Evolutionary conservation across 108 stramenopile genomes (phyloP), one percentile per base, ranked within the genome.

Genomic region (Stephanodiscus triporus): DNA sequence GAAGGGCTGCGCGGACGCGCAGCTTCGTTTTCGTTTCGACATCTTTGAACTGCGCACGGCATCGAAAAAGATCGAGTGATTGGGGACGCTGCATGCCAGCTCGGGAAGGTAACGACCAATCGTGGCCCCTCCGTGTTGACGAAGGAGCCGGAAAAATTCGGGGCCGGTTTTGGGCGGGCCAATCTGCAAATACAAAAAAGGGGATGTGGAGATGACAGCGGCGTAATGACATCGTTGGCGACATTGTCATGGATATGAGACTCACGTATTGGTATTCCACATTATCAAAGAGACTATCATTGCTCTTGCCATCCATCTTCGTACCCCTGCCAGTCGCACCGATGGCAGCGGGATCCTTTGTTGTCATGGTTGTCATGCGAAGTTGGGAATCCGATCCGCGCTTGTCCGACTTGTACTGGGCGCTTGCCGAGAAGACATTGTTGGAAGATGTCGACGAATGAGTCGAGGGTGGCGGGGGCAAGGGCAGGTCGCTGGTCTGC

Each of bases 91-190:
- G 48, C 81, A 82, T 3, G 81, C 76, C 51, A 82, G 9, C 66
- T 82, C 81, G 34, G 81, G 81, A 11, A 82, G 63, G 61, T 72
- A 77, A 19, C 81, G 63, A 13, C 81, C 81, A 26, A 78, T 73
- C 16, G 72, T 77, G 23, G 77, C 81, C 8, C 62, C 76, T 8
- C 76, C 80, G 42, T 77, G 76, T 40, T 66, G 45, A 13, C 81
- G 81, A 8, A 77, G 64, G 37, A 77, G 55, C 53, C 73, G 63
- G 38, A 72, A 79, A 32, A 79, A 79, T 19, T 49, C 78, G 1
- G 78, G 78, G 6, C 78, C 76, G 2, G 64, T 77, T 38, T 56
- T 57, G 7, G 66, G 71, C 16, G 58, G 58, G 29, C 58, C 58
- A 14, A 59, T 30, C 58, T 59, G 37, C 29, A 9, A 49, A 49